Conservation (phyloP, 192 early-diverging fungal genomes). For the Dispira simplex region DNA sequence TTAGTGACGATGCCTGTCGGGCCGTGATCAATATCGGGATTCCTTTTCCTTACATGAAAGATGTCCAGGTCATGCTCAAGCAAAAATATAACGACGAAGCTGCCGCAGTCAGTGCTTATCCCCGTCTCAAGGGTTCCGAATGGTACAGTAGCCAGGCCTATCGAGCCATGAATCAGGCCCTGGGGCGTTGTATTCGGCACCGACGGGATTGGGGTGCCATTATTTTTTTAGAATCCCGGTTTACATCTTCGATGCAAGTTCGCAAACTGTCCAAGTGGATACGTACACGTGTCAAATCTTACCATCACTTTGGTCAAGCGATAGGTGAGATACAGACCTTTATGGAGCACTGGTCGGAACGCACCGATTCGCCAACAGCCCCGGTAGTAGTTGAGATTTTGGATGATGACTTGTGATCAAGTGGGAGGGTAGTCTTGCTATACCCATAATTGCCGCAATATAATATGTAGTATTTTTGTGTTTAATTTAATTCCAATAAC, state of each 20-base stretch:
- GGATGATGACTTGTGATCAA: no score
- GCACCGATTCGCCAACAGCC: no score
- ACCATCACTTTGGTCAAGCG: background rate
- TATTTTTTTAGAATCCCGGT: slow-evolving; percentile 37
- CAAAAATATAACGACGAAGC: slow-evolving; percentile 27
- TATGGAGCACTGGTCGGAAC: slow-evolving; percentile 1
- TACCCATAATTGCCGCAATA: no score
- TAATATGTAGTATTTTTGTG: no score
- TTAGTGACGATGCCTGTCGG: slow-evolving; percentile 25
- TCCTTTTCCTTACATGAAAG: slow-evolving; percentile 32
- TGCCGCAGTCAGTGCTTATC: background rate
- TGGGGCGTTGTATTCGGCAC: slow-evolving; percentile 42
- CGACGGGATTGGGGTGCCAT: slow-evolving; percentile 39
- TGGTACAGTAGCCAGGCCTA: slow-evolving; percentile 45
- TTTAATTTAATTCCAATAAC: no score
- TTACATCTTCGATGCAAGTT: slow-evolving; percentile 16
- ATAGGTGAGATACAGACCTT: background rate
- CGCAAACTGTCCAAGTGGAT: slow-evolving; percentile 31
- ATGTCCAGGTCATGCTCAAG: slow-evolving; percentile 32
- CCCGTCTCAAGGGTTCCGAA: slow-evolving; percentile 22
- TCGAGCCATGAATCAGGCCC: slow-evolving; percentile 39
- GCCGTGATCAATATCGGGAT: slow-evolving; percentile 36
- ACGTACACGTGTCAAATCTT: slow-evolving; percentile 9
- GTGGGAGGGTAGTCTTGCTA: no score
- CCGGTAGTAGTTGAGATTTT: no score